phyloP scores from a whole-genome alignment of 148 eudicot species.

The Salicornia ramosissima region DNA sequence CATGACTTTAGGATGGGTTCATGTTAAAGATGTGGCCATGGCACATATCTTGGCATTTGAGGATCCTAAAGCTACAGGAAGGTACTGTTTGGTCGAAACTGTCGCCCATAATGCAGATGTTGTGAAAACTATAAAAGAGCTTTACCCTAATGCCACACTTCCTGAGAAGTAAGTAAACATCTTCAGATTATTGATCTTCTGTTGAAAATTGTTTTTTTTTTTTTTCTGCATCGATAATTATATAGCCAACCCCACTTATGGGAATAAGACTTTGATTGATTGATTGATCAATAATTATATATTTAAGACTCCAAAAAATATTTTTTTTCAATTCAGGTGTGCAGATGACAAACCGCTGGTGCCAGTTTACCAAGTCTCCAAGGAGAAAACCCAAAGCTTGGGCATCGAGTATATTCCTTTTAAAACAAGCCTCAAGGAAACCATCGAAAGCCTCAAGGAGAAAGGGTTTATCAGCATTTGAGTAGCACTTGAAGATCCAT shows the following conservation, averaged over 20 bases:
- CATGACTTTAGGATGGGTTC: slow-evolving; percentile 28
- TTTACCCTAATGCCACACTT: slow-evolving; percentile 26
- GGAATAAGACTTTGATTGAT: neutral
- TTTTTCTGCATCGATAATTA: neutral
- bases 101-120: slow-evolving; percentile 25
- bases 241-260: neutral
- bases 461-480: slow-evolving; percentile 35
- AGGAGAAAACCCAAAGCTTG: slow-evolving; percentile 37
- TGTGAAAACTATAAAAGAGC: slow-evolving; percentile 26
- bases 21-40: slow-evolving; percentile 38
- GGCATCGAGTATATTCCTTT: slow-evolving; percentile 56
- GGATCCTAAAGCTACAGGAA: slow-evolving; percentile 32
- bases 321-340: slow-evolving; percentile 43
- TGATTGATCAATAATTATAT: no score
- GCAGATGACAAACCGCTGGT: slow-evolving; percentile 51
- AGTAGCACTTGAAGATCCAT: slow-evolving; percentile 1
- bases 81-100: slow-evolving; percentile 29
- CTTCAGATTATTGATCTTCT: no score
- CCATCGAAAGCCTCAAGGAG: slow-evolving; percentile 69
- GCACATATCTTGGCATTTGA: slow-evolving; percentile 35
- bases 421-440: slow-evolving; percentile 52
- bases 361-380: slow-evolving; percentile 42
- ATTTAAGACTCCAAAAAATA: neutral
- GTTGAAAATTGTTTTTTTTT: no score
- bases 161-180: slow-evolving; percentile 34